Evolutionary conservation across 345 rosid genomes (phyloP).

Genomic region (Boechera retrofracta): DNA sequence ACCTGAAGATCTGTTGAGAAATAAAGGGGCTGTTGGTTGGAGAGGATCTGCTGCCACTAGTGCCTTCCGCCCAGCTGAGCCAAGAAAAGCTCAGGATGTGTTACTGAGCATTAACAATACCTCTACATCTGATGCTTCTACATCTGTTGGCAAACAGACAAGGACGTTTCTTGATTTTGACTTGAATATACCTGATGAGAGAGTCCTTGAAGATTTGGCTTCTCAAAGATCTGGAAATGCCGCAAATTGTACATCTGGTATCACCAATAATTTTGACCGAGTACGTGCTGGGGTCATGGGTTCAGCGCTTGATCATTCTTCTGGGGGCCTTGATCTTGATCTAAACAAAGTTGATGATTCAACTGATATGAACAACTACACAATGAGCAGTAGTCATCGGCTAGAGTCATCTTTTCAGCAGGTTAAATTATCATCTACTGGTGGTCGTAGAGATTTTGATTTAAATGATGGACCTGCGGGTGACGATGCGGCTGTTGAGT

Average conservation of each 20-base stretch:
- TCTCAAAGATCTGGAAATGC: slow-evolving; percentile 50
- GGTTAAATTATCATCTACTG: slow-evolving; percentile 38
- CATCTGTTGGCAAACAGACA: slow-evolving; percentile 48
- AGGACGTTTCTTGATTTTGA: slow-evolving; percentile 74
- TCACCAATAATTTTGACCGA: background rate
- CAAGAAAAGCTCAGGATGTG: slow-evolving; percentile 64
- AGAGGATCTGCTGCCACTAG: slow-evolving; percentile 99
- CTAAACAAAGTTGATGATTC: slow-evolving; percentile 75
- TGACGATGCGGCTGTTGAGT: slow-evolving; percentile 63
- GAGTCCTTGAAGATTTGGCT: slow-evolving; percentile 73
- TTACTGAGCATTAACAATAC: slow-evolving; percentile 39
- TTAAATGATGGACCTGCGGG: slow-evolving; percentile 80
- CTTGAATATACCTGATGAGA: slow-evolving; percentile 84
- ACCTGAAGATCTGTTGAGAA: slow-evolving; percentile 69
- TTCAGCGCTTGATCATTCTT: slow-evolving; percentile 36
- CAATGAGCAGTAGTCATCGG: slow-evolving; percentile 49
- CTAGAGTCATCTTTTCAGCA: slow-evolving; percentile 50
- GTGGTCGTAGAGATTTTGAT: slow-evolving; percentile 70
- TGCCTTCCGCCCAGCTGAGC: slow-evolving; percentile 97
- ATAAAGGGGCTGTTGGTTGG: slow-evolving; percentile 84
- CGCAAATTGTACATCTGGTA: slow-evolving; percentile 21
- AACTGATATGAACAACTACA: slow-evolving; percentile 50
- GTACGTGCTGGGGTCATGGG: background rate
- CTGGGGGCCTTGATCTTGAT: slow-evolving; percentile 87
- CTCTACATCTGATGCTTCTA: slow-evolving; percentile 50